Base-by-base conservation (phyloP, 352 stramenopile genomes). In the Phytopythium helicoides region DNA sequence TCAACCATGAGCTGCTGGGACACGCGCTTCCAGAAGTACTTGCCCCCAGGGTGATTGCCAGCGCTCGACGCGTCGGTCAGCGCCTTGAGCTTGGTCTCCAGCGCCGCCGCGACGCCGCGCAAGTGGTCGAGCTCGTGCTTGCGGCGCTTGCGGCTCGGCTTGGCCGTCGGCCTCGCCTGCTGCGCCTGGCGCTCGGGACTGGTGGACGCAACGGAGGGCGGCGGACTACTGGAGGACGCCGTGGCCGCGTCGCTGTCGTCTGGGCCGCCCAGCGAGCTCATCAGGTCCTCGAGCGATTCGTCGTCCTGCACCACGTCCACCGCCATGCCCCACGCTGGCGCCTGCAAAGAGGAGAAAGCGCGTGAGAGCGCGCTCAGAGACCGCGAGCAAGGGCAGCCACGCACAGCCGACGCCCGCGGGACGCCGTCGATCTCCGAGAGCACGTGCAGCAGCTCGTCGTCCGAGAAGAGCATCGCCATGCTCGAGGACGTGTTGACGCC, bases 111-210 rank as follows among this genome's bases (percentile, higher is more conserved):
- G 16, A 76, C 59, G 5, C 58, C 57, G 48, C 73, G 73, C 40
- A 85, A 56, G n/a, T 68, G 58, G 44, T 80, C 71, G n/a, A 85
- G 56, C 58, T 85, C 71, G 38, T 80, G 73, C 52, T 81, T 85
- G 51, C 65, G 70, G 12, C 68, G 58, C 58, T 78, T 81, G 16
- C 73, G 68, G n/a, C 58, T 81, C 8, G 62, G 68, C 34, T 81
- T 80, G 3, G 15, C 15, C 25, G n/a, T n/a, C 31, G 26, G 12
- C 11, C 18, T 38, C 0, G 6, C 28, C 37, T 22, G 49, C 18
- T 11, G 14, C 31, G 21, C 22, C 36, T 12, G 26, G n/a, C n/a
- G 19, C 33, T 31, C 25, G 14, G 16, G 21, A 7, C 5, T 46
- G 21, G 18, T 37, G 35, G 47, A 6, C 16, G n/a, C n/a, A n/a